Percentiles rank a stretch among this genome's conserved stretches.
Conservation (phyloP, 2,329 filamentous ascomycete species). For the Talaromyces sp. region DNA sequence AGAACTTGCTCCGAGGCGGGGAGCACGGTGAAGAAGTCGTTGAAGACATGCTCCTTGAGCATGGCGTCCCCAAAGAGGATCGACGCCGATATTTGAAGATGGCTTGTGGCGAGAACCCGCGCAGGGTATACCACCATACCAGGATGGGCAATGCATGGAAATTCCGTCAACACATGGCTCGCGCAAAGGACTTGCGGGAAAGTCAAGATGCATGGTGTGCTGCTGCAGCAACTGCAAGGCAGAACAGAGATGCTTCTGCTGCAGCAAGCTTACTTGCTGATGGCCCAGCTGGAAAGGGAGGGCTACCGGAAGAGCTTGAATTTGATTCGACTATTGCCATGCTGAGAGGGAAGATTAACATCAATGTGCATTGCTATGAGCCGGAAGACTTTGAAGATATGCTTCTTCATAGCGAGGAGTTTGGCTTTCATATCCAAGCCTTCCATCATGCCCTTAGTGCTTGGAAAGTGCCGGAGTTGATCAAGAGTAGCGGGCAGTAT, state of each 20-base stretch:
- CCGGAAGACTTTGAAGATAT: conserved; percentile 68
- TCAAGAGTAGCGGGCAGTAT: conserved; percentile 25
- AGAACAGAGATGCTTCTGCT: conserved; percentile 17
- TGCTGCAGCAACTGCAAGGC: conserved; percentile 46
- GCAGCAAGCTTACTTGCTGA: conserved; percentile 16
- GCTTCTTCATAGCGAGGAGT: conserved; percentile 69
- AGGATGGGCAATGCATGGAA: conserved; percentile 68
- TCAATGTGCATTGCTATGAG: conserved; percentile 72
- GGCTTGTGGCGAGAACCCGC: conserved; percentile 71
- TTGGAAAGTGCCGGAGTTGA: conserved; percentile 63
- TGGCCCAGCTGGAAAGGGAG: conserved; percentile 46
- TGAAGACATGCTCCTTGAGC: conserved; percentile 62
- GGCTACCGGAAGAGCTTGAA: conserved; percentile 61
- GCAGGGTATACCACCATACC: conserved; percentile 61
- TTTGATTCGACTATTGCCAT: conserved; percentile 65
- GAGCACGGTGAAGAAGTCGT: conserved; percentile 64
- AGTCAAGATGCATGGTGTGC: conserved; percentile 68
- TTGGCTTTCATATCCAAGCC: conserved; percentile 63
- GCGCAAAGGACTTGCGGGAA: conserved; percentile 57
- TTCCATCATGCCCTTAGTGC: conserved; percentile 71
- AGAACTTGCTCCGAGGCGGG: conserved; percentile 61
- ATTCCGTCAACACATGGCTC: conserved; percentile 66
- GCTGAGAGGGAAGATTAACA: conserved; percentile 64
- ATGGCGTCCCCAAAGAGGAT: conserved; percentile 53
- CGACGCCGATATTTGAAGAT: conserved; percentile 73